Evolutionary conservation across 2,329 filamentous ascomycete species (phyloP).

Genomic region (Stagonosporopsis cucurbitacearum): DNA sequence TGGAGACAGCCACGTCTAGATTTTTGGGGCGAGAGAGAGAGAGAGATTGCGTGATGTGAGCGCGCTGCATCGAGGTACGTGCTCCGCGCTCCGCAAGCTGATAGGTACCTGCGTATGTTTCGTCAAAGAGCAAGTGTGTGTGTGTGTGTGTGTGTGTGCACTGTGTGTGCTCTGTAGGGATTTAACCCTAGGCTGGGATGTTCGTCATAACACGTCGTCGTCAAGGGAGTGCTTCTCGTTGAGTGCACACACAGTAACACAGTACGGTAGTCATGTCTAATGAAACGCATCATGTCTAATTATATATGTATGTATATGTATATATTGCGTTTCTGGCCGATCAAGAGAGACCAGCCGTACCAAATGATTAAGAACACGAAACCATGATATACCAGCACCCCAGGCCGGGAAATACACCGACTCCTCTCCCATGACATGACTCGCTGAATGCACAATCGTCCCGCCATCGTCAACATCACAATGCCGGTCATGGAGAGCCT

Average conservation of each 20-base stretch:
- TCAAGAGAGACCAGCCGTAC: constrained; percentile 12
- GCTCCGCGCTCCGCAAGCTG: constrained; percentile 7
- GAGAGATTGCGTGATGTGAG: constrained; percentile 15
- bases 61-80: constrained; percentile 8
- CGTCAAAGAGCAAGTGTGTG: background rate
- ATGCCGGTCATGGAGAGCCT: constrained; percentile 8
- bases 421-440: constrained; percentile 9
- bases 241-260: background rate
- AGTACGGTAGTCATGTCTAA: background rate
- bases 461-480: constrained; percentile 7
- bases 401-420: constrained; percentile 1
- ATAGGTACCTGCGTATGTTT: constrained; percentile 1
- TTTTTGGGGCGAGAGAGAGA: background rate
- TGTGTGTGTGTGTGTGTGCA: background rate
- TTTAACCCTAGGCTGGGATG: too few relatives aligned
- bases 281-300: constrained; percentile 3
- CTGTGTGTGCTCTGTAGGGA: too few relatives aligned
- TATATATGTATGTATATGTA: constrained; percentile 8
- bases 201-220: background rate
- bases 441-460: constrained; percentile 16
- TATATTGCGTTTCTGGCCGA: constrained; percentile 8
- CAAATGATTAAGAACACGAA: constrained; percentile 11
- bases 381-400: constrained; percentile 8
- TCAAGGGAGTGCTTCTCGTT: constrained; percentile 1
- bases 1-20: constrained; percentile 11